Evolutionary conservation across 192 early-diverging fungal species (phyloP).

Genomic region (Coemansia sp.): DNA sequence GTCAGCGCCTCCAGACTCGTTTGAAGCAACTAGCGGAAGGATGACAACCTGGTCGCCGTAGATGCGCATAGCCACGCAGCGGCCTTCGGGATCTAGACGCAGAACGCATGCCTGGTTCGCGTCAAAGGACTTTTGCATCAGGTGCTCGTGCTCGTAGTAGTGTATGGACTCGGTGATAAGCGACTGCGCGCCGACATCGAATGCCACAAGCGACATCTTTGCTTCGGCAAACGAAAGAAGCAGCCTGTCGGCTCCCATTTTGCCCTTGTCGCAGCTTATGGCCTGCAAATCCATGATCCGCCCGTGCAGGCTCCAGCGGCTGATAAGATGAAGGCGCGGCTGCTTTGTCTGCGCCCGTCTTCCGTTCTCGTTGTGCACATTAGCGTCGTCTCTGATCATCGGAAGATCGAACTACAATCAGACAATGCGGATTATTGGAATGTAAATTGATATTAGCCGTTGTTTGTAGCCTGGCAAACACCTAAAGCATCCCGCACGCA

Average conservation of each 20-base stretch:
- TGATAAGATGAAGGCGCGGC: constrained; percentile 44
- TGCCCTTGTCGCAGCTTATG: constrained; percentile 23
- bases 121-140: constrained; percentile 65
- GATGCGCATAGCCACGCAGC: constrained; percentile 86
- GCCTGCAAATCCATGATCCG: constrained; percentile 41
- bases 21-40: constrained; percentile 79
- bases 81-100: constrained; percentile 77
- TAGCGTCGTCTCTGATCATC: constrained; percentile 32
- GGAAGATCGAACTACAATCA: constrained; percentile 37
- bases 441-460: not conserved
- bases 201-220: constrained; percentile 92
- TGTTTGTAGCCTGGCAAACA: not conserved
- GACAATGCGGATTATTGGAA: not conserved
- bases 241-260: constrained; percentile 29
- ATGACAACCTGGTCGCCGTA: constrained; percentile 89
- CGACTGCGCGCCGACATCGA: constrained; percentile 66
- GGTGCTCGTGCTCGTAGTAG: constrained; percentile 92
- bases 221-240: constrained; percentile 49
- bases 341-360: constrained; percentile 16
- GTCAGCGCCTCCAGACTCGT: constrained; percentile 26
- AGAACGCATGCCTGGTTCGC: constrained; percentile 40
- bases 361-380: constrained; percentile 3
- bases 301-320: constrained; percentile 49
- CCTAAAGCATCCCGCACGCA: too few species aligned
- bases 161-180: constrained; percentile 94